A percentile compares a stretch with the other conserved stretches of the same genome.
phyloP scores from a whole-genome alignment of 768 basidiomycete genomes.

The Trametes villosa region DNA sequence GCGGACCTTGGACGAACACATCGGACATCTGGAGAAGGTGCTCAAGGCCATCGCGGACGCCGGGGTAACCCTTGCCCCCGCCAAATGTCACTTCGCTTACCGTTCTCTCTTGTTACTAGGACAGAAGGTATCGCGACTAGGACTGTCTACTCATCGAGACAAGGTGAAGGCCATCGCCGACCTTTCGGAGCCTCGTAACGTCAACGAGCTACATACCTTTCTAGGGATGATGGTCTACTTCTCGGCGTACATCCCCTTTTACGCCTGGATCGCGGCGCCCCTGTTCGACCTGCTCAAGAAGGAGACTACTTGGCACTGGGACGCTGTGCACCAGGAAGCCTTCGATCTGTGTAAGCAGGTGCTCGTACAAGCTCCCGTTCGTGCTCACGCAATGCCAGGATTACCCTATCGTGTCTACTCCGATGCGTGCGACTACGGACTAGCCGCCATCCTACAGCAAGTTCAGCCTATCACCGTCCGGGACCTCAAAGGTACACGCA shows the following conservation, averaged over 20 bases:
- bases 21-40: neutral
- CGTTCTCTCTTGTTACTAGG: conserved; percentile 41
- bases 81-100: conserved; percentile 42
- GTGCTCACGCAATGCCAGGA: conserved; percentile 24
- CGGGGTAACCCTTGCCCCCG: conserved; percentile 37
- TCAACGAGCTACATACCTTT: conserved; percentile 30
- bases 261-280: conserved; percentile 30
- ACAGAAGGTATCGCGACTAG: conserved; percentile 44
- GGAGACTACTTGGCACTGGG: conserved; percentile 28
- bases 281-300: conserved; percentile 31
- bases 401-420: conserved; percentile 30
- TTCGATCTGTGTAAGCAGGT: conserved; percentile 30
- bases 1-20: conserved; percentile 9
- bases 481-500: conserved; percentile 30
- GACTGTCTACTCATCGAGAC: conserved; percentile 42
- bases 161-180: conserved; percentile 42
- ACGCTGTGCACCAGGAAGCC: conserved; percentile 20
- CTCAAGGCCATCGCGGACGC: neutral
- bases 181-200: conserved; percentile 24
- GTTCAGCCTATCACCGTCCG: conserved; percentile 28
- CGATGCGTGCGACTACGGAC: conserved; percentile 31
- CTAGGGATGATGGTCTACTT: conserved; percentile 35
- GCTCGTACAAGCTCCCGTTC: conserved; percentile 26
- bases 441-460: conserved; percentile 30
- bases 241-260: conserved; percentile 30